A percentile compares a stretch with the other conserved stretches of the same genome.
Conservation (phyloP, 2,329 filamentous ascomycete genomes). For the Mariannaea sp. region DNA sequence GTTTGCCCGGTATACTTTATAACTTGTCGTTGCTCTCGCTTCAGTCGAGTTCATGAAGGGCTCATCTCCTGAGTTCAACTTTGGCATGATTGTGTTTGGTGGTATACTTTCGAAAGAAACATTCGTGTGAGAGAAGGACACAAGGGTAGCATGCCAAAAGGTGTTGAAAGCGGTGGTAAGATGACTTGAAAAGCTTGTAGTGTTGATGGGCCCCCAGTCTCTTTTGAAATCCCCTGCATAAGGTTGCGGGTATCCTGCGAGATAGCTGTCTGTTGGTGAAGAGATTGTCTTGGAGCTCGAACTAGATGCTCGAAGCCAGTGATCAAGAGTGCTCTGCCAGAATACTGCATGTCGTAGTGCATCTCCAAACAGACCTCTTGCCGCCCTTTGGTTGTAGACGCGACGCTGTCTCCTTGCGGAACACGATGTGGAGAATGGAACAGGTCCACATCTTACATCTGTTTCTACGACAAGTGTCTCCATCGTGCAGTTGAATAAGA, state of each 20-base stretch:
- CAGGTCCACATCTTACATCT: not conserved
- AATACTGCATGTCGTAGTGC: not conserved
- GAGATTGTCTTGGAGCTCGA: too few species aligned
- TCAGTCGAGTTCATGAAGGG: not conserved
- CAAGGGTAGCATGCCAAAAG: not conserved
- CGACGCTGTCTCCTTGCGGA: not conserved
- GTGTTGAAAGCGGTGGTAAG: slow-evolving; percentile 1
- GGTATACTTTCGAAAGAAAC: not conserved
- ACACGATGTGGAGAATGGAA: not conserved
- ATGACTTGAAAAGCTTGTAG: not conserved
- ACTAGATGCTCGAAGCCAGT: not conserved
- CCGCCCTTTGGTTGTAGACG: not conserved
- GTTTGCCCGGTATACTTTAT: not conserved
- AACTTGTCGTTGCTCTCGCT: not conserved
- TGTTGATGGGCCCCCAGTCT: not conserved
- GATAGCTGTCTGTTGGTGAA: not conserved
- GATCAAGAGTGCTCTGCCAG: not conserved
- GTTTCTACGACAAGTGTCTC: not conserved
- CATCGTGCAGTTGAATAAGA: not conserved
- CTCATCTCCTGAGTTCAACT: too few species aligned
- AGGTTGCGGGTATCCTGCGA: not conserved
- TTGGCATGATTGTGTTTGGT: not conserved
- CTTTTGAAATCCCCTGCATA: not conserved
- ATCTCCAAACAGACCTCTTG: not conserved
- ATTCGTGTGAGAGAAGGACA: not conserved